phyloP scores from a whole-genome alignment of 768 basidiomycete species.

The Albatrellus ellisii region DNA sequence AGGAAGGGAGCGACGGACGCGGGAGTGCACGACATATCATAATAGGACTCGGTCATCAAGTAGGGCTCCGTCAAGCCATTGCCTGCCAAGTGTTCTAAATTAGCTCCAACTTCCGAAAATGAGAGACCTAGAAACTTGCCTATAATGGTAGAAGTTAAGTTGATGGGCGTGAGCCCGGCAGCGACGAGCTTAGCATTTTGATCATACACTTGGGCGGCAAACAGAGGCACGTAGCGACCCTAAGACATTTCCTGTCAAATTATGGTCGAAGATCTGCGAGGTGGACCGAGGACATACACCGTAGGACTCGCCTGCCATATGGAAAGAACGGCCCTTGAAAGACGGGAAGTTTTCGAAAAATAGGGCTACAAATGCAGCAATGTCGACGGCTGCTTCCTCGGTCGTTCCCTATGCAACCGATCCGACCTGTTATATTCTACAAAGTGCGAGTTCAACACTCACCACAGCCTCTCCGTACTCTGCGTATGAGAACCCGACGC shows the following conservation, averaged over 20 bases:
- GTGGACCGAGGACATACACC: constrained; percentile 23
- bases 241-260: constrained; percentile 10
- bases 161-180: constrained; percentile 36
- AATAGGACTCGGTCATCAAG: constrained; percentile 27
- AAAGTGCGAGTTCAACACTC: constrained; percentile 14
- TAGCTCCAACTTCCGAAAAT: not conserved
- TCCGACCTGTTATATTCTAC: not conserved
- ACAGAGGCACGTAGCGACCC: constrained; percentile 41
- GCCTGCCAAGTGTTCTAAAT: constrained; percentile 16
- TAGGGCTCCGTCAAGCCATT: constrained; percentile 31
- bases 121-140: constrained; percentile 19
- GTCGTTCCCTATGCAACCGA: constrained; percentile 33
- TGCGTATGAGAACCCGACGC: constrained; percentile 28
- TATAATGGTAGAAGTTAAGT: constrained; percentile 36
- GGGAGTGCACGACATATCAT: constrained; percentile 41
- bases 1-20: constrained; percentile 21
- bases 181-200: constrained; percentile 27
- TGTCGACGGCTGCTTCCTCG: constrained; percentile 55
- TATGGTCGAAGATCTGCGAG: not conserved
- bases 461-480: constrained; percentile 50
- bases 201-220: constrained; percentile 35
- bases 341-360: constrained; percentile 65
- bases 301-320: constrained; percentile 35
- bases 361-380: constrained; percentile 56
- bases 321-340: constrained; percentile 47